A percentile compares a stretch with the other conserved stretches of the same genome.
phyloP scores from a whole-genome alignment of 768 basidiomycete genomes.

The Agaricus bisporus region DNA sequence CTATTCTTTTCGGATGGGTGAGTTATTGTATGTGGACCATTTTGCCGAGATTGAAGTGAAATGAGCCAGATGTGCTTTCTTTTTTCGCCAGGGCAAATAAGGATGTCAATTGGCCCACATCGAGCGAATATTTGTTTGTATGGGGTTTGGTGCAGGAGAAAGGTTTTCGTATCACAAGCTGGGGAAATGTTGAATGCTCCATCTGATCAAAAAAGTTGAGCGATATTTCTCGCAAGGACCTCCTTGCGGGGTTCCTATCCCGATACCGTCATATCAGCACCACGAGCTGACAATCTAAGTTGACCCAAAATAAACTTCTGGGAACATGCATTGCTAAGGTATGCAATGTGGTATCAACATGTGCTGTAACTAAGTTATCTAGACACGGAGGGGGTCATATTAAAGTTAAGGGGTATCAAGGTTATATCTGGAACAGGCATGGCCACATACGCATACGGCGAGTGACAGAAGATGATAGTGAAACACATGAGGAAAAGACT shows the following conservation, averaged over 20 bases:
- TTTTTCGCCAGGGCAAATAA: too few relatives aligned
- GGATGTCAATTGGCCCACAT: constrained; percentile 2
- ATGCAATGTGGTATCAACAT: constrained; percentile 9
- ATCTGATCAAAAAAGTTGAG: too few relatives aligned
- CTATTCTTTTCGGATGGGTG: too few relatives aligned
- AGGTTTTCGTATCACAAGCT: too few relatives aligned
- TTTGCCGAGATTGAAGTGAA: background rate
- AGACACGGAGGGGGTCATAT: too few relatives aligned
- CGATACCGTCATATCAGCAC: background rate
- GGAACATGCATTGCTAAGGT: constrained; percentile 3
- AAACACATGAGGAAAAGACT: too few relatives aligned
- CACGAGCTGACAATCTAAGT: background rate
- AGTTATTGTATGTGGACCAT: background rate
- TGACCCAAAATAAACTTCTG: background rate
- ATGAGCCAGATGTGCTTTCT: too few relatives aligned
- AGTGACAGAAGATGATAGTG: too few relatives aligned
- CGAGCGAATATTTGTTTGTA: background rate
- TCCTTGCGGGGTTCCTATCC: background rate
- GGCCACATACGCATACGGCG: too few relatives aligned
- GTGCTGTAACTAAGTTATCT: background rate
- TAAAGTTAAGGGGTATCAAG: constrained; percentile 5
- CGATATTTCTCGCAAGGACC: too few relatives aligned
- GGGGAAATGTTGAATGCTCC: too few relatives aligned
- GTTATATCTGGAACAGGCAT: background rate
- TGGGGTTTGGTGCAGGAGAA: background rate